phyloP scores from a whole-genome alignment of 1,284 basidiomycete genomes.

The Tilletia walkeri region DNA sequence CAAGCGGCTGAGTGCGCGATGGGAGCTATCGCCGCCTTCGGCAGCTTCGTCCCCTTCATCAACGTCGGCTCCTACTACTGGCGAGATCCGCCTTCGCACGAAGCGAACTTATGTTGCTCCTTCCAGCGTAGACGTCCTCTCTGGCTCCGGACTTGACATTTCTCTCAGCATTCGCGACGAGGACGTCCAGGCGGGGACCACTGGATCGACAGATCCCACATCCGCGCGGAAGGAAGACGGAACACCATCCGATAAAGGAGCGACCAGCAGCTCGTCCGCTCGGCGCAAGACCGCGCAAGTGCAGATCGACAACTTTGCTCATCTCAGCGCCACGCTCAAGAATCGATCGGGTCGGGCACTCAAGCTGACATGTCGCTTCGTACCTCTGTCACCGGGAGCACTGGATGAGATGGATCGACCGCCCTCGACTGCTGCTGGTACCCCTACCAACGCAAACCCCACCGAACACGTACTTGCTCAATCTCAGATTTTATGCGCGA shows the following conservation, averaged over 20 bases:
- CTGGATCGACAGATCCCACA: no score
- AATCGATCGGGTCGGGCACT: slow-evolving; percentile 24
- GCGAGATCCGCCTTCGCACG: slow-evolving; percentile 14
- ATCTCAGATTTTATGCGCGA: slow-evolving; percentile 5
- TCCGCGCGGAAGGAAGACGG: no score
- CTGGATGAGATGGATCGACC: background rate
- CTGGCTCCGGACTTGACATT: background rate
- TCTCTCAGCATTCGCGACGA: background rate
- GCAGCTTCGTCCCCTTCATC: slow-evolving; percentile 14
- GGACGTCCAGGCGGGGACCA: background rate
- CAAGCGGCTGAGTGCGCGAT: slow-evolving; percentile 69
- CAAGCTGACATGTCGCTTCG: slow-evolving; percentile 28
- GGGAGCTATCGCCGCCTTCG: slow-evolving; percentile 60
- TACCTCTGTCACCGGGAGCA: slow-evolving; percentile 21
- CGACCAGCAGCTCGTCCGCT: no score
- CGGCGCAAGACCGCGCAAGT: slow-evolving; percentile 10
- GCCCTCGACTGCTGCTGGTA: background rate
- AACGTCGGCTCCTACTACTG: slow-evolving; percentile 1
- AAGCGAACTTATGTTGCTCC: background rate
- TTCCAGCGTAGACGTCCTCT: no score
- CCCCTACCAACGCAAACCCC: background rate
- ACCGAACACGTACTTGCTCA: background rate
- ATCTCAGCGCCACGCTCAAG: slow-evolving; percentile 16
- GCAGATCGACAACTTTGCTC: slow-evolving; percentile 21
- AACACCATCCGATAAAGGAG: background rate